Percentiles rank a stretch among this genome's conserved stretches.
Evolutionary conservation across 1,139 yeast genomes (phyloP).

Genomic region (Suhomyces anneliseae): DNA sequence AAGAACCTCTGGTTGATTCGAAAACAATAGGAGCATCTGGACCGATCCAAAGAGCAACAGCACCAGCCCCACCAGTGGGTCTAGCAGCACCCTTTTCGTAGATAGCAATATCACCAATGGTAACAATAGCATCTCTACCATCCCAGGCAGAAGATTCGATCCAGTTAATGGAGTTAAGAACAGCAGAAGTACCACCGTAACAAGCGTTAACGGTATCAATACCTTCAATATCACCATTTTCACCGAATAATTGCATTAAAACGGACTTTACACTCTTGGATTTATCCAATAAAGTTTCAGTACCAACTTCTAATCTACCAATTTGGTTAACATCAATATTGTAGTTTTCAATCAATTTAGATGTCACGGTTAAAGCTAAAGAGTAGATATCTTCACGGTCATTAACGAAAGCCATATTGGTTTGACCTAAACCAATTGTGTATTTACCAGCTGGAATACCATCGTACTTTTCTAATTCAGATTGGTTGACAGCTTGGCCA

Average conservation of each 20-base stretch:
- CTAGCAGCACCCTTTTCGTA: slow-evolving; percentile 97
- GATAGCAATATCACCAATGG: slow-evolving; percentile 96
- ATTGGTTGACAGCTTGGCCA: slow-evolving; percentile 77
- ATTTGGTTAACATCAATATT: slow-evolving; percentile 75
- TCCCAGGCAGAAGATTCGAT: slow-evolving; percentile 96
- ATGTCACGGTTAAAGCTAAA: slow-evolving; percentile 78
- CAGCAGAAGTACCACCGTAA: slow-evolving; percentile 97
- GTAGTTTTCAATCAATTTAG: slow-evolving; percentile 75
- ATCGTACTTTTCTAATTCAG: slow-evolving; percentile 81
- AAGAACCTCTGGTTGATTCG: slow-evolving; percentile 84
- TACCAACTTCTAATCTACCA: slow-evolving; percentile 98
- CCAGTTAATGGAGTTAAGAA: slow-evolving; percentile 94
- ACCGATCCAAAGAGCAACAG: slow-evolving; percentile 92
- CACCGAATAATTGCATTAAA: slow-evolving; percentile 90
- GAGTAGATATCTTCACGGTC: slow-evolving; percentile 98
- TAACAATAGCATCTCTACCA: slow-evolving; percentile 97
- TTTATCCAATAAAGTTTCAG: slow-evolving; percentile 95
- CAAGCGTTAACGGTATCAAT: slow-evolving; percentile 96
- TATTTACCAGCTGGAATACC: slow-evolving; percentile 92
- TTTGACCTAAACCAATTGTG: slow-evolving; percentile 98
- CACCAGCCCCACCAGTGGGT: slow-evolving; percentile 99
- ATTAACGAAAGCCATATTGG: slow-evolving; percentile 95
- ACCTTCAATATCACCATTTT: slow-evolving; percentile 91
- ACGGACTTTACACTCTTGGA: slow-evolving; percentile 97
- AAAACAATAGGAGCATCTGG: slow-evolving; percentile 97